Evolutionary conservation across 495 filamentous ascomycete genomes (phyloP).

Genomic region (Massariosphaeria phaeospora): DNA sequence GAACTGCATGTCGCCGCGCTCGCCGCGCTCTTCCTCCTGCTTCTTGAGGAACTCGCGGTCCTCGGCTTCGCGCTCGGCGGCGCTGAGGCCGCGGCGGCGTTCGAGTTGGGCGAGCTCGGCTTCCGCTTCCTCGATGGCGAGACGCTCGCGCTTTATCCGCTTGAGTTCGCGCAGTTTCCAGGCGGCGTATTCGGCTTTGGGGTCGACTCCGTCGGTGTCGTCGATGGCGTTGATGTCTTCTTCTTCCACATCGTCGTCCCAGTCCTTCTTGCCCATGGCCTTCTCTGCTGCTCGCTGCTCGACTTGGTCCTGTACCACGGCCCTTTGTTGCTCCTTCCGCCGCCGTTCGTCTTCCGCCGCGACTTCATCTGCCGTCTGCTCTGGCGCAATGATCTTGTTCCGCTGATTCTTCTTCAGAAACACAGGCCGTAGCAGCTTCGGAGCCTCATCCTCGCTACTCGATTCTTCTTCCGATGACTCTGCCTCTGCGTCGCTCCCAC

Average conservation of each 20-base stretch:
- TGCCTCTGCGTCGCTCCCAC: conserved; percentile 46
- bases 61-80: conserved; percentile 81
- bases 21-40: conserved; percentile 81
- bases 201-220: conserved; percentile 79
- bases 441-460: conserved; percentile 40
- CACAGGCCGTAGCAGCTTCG: conserved; percentile 76
- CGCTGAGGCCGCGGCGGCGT: conserved; percentile 76
- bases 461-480: conserved; percentile 69
- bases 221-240: conserved; percentile 67
- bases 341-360: conserved; percentile 29
- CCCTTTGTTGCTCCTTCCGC: conserved; percentile 53
- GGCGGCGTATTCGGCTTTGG: conserved; percentile 80
- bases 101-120: conserved; percentile 86
- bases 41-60: conserved; percentile 70
- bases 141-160: conserved; percentile 78
- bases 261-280: conserved; percentile 69
- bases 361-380: conserved; percentile 22
- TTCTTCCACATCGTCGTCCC: conserved; percentile 64
- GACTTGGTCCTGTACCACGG: conserved; percentile 81
- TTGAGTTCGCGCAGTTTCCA: conserved; percentile 93
- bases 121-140: conserved; percentile 76
- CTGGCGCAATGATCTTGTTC: conserved; percentile 34
- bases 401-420: conserved; percentile 85
- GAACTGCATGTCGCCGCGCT: conserved; percentile 79
- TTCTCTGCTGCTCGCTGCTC: conserved; percentile 71